Base-by-base conservation (phyloP, 1,139 yeast species). In the Debaryomyces nepalensis region DNA sequence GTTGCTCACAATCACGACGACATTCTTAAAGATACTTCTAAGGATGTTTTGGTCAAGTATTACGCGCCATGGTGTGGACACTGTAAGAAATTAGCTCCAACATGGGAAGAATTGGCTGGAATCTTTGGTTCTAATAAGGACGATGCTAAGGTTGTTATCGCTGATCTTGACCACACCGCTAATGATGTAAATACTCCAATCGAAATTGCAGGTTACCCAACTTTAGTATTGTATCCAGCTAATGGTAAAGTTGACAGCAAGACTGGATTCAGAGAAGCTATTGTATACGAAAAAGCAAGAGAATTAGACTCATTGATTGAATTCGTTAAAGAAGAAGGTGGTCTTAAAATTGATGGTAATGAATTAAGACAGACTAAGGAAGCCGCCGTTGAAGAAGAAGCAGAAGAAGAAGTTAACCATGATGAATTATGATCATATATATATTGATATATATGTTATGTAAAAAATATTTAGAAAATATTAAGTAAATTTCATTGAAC, bases 61-160 rank as follows among this genome's bases (percentile, higher is more conserved):
- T 93, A 88, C 63, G 99, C 99, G 44, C 96, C 97, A 70, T 93
- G 99, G 99, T 91, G 99, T 75, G 97, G 98, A 39, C 98, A 91
- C 77, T 91, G 99, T 79, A 91, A 91, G 79, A 88, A 80, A 69
- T 78, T 91, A 68, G 96, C 96, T 45, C 99, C 99, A 61, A 77
- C 75, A 47, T 93, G 85, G 75, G 96, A 87, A 63, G 95, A 89
- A 64, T 79, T 93, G 55, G 97, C 90, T 44, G 82, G 72, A 41
- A 63, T 86, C 45, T 86, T 74, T 66, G 74, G 71, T 44, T 69
- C 77, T 41, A 79, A 79, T 53, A 60, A 69, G 36, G 67, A 71
- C 37, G 67, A 61, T 39, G 54, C 72, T 29, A 72, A 82, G 62
- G 88, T 91, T 46, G 64, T 83, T 39, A 73, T 93, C 60, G 97